phyloP scores from a whole-genome alignment of 2,329 filamentous ascomycete genomes.

The Thelonectria rubi region DNA sequence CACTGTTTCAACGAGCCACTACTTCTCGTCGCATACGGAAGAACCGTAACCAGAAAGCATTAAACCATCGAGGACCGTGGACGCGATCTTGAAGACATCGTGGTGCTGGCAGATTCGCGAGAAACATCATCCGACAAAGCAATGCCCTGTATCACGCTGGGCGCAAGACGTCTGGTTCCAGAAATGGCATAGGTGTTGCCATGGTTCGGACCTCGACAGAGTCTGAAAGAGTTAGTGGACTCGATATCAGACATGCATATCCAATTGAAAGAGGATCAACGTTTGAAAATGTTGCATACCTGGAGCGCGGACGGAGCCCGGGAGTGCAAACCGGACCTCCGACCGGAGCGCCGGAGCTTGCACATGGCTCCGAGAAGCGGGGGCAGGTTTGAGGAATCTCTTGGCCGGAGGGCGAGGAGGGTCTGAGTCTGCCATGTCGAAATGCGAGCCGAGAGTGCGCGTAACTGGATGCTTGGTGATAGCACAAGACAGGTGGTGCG shows the following conservation, averaged over 20 bases:
- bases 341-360: slow-evolving; percentile 40
- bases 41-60: too few relatives aligned
- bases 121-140: too few relatives aligned
- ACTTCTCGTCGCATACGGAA: too few relatives aligned
- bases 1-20: too few relatives aligned
- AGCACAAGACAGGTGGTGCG: not conserved
- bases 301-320: slow-evolving; percentile 39
- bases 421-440: slow-evolving; percentile 33
- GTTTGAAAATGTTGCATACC: slow-evolving; percentile 30
- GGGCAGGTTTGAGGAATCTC: slow-evolving; percentile 41
- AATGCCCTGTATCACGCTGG: slow-evolving; percentile 18
- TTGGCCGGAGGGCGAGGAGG: slow-evolving; percentile 31
- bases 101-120: too few relatives aligned
- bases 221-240: slow-evolving; percentile 30
- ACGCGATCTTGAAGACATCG: too few relatives aligned
- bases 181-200: slow-evolving; percentile 47
- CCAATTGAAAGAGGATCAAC: not conserved
- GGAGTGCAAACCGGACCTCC: slow-evolving; percentile 44
- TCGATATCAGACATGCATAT: slow-evolving; percentile 2
- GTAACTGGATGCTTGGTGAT: not conserved
- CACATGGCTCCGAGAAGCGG: slow-evolving; percentile 32
- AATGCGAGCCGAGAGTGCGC: not conserved
- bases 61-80: too few relatives aligned
- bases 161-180: slow-evolving; percentile 44
- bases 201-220: slow-evolving; percentile 41